A percentile compares a stretch with the other conserved stretches of the same genome.
phyloP scores from a whole-genome alignment of 306 rosid species.

The Macrotyloma uniflorum region DNA sequence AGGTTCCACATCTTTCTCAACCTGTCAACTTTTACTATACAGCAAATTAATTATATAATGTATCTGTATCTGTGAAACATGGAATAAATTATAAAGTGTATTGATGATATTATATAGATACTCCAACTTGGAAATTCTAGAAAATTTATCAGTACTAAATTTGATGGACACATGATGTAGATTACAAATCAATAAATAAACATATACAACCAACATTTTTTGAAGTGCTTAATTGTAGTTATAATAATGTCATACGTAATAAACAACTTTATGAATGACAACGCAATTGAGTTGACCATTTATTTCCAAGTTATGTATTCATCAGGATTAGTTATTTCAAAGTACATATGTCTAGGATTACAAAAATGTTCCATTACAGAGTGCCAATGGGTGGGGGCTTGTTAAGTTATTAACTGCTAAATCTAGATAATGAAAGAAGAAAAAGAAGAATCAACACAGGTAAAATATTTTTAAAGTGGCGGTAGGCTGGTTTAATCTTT shows the following conservation, averaged over 20 bases:
- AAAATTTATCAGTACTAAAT: not conserved
- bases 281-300: not conserved
- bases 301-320: conserved; percentile 11
- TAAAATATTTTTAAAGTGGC: not conserved
- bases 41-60: not conserved
- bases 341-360: conserved; percentile 6
- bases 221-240: not conserved
- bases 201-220: not conserved
- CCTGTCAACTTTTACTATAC: not conserved
- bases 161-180: conserved; percentile 12
- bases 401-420: not conserved
- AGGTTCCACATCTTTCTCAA: conserved; percentile 57
- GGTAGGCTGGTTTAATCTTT: not conserved
- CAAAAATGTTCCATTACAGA: not conserved
- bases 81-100: conserved; percentile 4
- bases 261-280: not conserved
- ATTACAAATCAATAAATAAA: not conserved
- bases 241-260: not conserved
- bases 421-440: conserved; percentile 4
- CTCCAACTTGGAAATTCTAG: not conserved
- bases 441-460: not conserved
- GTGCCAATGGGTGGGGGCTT: not conserved
- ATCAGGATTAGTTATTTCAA: conserved; percentile 11
- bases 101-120: not conserved
- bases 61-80: conserved; percentile 8